Base-by-base conservation (phyloP, 2,329 filamentous ascomycete species). In the Beauveria pseudobassiana region DNA sequence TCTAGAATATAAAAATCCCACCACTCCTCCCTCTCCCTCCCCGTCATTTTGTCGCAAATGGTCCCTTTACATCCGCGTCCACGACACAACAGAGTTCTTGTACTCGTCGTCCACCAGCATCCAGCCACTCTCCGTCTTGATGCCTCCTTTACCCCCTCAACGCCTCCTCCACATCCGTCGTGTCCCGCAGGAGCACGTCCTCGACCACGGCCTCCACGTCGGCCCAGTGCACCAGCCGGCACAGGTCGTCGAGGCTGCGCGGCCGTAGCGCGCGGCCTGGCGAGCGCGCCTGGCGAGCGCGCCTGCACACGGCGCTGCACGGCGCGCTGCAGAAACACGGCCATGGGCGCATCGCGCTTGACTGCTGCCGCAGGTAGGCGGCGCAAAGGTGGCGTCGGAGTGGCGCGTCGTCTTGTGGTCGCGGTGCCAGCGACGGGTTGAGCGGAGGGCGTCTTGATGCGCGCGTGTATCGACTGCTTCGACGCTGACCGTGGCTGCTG, bases 351-450 rank as follows among this genome's bases (percentile, higher is more conserved):
- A 49, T 76, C 74, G 24, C 74, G 69, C 58, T 72, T 72, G 1
- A 70, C 60, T 76, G 74, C 59, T 75, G 72, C 59, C 65, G 69
- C 55, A 76, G 69, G 58, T 76, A 76, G 24, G 66, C 68, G 18
- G 64, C 63, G 28, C 67, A 66, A 55, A 76, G 10, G 63, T 60
- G 18, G 65, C 66, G 38, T 76, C 84, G n/a, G 63, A 40, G 46
- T 70, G 64, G 28, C 46, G 52, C 2, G 73, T 75, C 6, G 65
- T 69, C 59, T 76, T 76, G 66, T 74, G 72, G 34, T 76, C 74
- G 30, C 67, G 68, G 63, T 76, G 73, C 74, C 74, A 76, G 45
- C 74, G 72, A 48, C 72, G 70, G 12, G 74, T 76, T 0, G 74
- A 76, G 57, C 65, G 66, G 62, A 76, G 69, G 20, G 72, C 63